Conservation (phyloP, 2,329 filamentous ascomycete genomes). For the Cladosporium sp. region DNA sequence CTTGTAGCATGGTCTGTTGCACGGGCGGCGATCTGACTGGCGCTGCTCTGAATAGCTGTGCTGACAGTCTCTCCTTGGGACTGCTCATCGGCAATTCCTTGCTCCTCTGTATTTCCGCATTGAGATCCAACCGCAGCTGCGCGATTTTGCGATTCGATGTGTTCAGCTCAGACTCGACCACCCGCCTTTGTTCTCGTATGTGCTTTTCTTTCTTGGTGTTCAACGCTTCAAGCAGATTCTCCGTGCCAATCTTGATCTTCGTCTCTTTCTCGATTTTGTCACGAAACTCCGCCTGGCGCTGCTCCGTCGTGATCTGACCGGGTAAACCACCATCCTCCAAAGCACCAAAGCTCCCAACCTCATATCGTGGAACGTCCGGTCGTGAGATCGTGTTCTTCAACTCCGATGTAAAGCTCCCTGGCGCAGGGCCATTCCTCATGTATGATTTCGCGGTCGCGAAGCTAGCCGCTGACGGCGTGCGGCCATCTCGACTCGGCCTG, state of each 20-base stretch:
- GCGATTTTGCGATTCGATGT: slow-evolving; percentile 73
- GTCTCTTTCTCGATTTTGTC: slow-evolving; percentile 90
- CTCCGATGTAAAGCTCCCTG: slow-evolving; percentile 86
- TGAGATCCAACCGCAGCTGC: slow-evolving; percentile 55
- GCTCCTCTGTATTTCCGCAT: slow-evolving; percentile 56
- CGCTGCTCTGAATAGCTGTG: slow-evolving; percentile 53
- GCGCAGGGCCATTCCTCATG: slow-evolving; percentile 64
- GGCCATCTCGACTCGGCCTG: slow-evolving; percentile 46
- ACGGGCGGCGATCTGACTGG: slow-evolving; percentile 50
- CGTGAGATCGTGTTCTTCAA: slow-evolving; percentile 69
- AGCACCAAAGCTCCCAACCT: slow-evolving; percentile 49
- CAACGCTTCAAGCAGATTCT: slow-evolving; percentile 94
- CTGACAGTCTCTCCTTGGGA: slow-evolving; percentile 47
- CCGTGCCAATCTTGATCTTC: slow-evolving; percentile 96
- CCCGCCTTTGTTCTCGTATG: slow-evolving; percentile 62
- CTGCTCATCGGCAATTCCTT: slow-evolving; percentile 49
- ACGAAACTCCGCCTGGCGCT: slow-evolving; percentile 69
- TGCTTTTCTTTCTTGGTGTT: slow-evolving; percentile 95
- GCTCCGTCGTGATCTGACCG: slow-evolving; percentile 55
- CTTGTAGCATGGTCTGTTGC: slow-evolving; percentile 33
- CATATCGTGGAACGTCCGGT: slow-evolving; percentile 55
- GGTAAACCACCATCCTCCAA: slow-evolving; percentile 58
- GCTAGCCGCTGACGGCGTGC: slow-evolving; percentile 51
- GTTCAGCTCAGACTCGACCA: slow-evolving; percentile 77
- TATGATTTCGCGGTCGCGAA: slow-evolving; percentile 63